Conservation (phyloP, 129 eudicot species). For the Heracleum sosnowskyi region DNA sequence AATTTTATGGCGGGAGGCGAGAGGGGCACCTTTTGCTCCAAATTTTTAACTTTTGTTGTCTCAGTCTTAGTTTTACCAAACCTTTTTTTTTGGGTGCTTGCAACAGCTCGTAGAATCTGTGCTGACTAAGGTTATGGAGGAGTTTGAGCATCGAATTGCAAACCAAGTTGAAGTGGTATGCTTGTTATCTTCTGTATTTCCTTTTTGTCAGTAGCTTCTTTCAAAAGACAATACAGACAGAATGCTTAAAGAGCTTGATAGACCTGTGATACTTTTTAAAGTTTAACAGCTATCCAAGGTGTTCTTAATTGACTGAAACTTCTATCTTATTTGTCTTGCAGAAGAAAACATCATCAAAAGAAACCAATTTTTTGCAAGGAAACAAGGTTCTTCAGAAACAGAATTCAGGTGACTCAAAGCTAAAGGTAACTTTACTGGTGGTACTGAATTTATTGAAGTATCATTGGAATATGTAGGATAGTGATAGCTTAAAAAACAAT, state of each 20-base stretch:
- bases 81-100: constrained; percentile 15
- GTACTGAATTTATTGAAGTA: neutral
- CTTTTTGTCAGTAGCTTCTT: neutral
- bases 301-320: constrained; percentile 14
- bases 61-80: neutral
- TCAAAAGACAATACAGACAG: neutral
- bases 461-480: neutral
- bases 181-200: constrained; percentile 4
- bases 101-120: constrained; percentile 86
- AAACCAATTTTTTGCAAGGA: constrained; percentile 27
- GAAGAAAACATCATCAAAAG: constrained; percentile 47
- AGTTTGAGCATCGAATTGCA: constrained; percentile 77
- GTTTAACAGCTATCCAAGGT: neutral
- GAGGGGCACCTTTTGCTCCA: neutral
- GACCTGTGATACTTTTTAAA: neutral
- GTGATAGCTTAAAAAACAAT: neutral
- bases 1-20: neutral
- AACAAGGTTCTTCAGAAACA: constrained; percentile 24
- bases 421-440: constrained; percentile 8
- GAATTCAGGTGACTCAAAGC: constrained; percentile 39
- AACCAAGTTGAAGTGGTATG: constrained; percentile 59
- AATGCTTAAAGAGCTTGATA: neutral
- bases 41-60: neutral
- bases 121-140: constrained; percentile 79
- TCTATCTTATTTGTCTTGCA: constrained; percentile 17